A percentile compares a stretch with the other conserved stretches of the same genome.
Conservation (phyloP, 345 rosid species). For the Ricinus communis region DNA sequence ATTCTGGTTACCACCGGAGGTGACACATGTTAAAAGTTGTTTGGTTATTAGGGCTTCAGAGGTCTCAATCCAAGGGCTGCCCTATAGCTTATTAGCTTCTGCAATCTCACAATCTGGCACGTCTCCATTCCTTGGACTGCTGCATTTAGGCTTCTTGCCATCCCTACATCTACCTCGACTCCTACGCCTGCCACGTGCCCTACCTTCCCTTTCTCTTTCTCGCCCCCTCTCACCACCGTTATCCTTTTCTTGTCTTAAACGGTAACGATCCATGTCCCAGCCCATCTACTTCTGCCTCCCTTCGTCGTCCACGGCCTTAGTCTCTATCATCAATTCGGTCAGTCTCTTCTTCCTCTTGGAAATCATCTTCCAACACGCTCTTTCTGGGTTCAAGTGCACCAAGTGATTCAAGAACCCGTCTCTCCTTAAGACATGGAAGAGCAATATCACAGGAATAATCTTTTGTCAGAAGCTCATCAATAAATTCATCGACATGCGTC, state of each 20-base stretch:
- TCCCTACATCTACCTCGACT: constrained; percentile 71
- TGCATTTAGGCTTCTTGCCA: constrained; percentile 59
- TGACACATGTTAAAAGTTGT: too few relatives aligned
- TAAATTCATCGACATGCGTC: constrained; percentile 82
- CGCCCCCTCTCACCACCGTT: constrained; percentile 72
- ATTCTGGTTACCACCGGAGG: constrained; percentile 77
- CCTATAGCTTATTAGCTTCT: constrained; percentile 76
- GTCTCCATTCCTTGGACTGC: constrained; percentile 65
- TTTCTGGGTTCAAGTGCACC: constrained; percentile 72
- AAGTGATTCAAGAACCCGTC: constrained; percentile 78
- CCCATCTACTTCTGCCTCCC: constrained; percentile 34
- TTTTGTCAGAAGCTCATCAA: constrained; percentile 76
- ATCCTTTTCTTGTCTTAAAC: constrained; percentile 64
- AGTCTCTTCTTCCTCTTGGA: constrained; percentile 92
- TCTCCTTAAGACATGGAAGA: constrained; percentile 80
- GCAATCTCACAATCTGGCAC: constrained; percentile 92
- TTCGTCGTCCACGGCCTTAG: constrained; percentile 41
- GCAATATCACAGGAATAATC: constrained; percentile 93
- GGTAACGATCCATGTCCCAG: constrained; percentile 45
- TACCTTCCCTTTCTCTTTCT: constrained; percentile 74
- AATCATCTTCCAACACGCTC: constrained; percentile 94
- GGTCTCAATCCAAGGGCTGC: constrained; percentile 79
- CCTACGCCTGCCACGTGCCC: constrained; percentile 67
- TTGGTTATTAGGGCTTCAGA: too few relatives aligned
- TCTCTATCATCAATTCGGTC: constrained; percentile 65